Conservation (phyloP, 1,284 basidiomycete species). For the Fomitopsis schrenkii region DNA sequence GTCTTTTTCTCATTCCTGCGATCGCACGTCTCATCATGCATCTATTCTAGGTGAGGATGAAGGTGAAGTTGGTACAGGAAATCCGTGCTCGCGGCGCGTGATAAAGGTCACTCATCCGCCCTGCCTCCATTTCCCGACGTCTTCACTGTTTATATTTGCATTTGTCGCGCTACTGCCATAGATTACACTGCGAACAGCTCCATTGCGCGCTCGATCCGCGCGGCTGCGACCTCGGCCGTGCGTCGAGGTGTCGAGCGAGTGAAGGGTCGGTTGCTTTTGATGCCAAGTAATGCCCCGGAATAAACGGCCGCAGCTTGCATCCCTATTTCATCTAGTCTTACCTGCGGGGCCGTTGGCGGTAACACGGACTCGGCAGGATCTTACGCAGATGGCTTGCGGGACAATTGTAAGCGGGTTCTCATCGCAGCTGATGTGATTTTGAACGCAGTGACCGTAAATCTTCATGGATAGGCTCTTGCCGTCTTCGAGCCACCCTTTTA, state of each 20-base stretch:
- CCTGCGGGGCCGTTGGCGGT: not conserved
- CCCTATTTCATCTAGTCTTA: not conserved
- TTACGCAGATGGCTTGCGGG: not conserved
- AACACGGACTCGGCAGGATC: constrained; percentile 6
- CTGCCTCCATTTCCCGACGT: not conserved
- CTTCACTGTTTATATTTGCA: not conserved
- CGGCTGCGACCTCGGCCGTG: not conserved
- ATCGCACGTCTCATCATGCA: constrained; percentile 14
- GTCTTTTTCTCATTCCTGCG: constrained; percentile 19
- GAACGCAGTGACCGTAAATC: not conserved
- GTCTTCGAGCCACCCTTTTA: constrained; percentile 11
- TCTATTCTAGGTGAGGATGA: constrained; percentile 53
- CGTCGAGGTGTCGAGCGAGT: not conserved
- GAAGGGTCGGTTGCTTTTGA: not conserved
- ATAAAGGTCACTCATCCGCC: constrained; percentile 9
- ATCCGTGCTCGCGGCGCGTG: constrained; percentile 46
- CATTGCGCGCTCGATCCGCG: not conserved
- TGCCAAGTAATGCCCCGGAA: not conserved
- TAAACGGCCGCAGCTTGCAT: not conserved
- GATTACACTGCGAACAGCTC: not conserved
- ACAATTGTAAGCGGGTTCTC: constrained; percentile 1
- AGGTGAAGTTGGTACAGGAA: constrained; percentile 44
- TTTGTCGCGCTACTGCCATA: not conserved
- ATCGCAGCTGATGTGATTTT: constrained; percentile 4
- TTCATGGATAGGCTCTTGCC: constrained; percentile 8